phyloP scores from a whole-genome alignment of 1,284 basidiomycete species.

The Thelephora terrestris region DNA sequence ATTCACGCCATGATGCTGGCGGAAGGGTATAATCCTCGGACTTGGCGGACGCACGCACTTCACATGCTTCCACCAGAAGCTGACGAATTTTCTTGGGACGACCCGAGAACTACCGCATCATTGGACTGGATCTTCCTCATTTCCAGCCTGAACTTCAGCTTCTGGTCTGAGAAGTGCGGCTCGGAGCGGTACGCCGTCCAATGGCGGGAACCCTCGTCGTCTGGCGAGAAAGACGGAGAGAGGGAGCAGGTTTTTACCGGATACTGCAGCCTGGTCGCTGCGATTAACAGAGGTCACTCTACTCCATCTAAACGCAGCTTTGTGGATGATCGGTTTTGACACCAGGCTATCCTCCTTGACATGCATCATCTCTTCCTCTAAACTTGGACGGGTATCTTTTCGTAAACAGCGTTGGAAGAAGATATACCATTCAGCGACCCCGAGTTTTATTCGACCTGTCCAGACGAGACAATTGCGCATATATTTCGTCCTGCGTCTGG shows the following conservation, averaged over 20 bases:
- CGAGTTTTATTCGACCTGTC: constrained; percentile 67
- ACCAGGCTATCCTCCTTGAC: background rate
- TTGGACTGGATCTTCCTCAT: constrained; percentile 81
- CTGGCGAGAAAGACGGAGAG: constrained; percentile 18
- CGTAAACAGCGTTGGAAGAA: constrained; percentile 39
- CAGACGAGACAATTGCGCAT: constrained; percentile 52
- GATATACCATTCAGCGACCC: constrained; percentile 69
- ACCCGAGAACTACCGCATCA: constrained; percentile 43
- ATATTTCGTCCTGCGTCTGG: constrained; percentile 53
- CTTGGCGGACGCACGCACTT: constrained; percentile 69
- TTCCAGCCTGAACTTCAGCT: constrained; percentile 76
- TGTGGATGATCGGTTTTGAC: background rate
- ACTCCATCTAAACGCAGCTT: background rate
- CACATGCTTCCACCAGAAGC: constrained; percentile 62
- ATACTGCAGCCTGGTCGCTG: constrained; percentile 76
- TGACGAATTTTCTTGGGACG: constrained; percentile 30
- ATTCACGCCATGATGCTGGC: constrained; percentile 45
- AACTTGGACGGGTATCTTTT: constrained; percentile 10
- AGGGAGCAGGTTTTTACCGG: constrained; percentile 51
- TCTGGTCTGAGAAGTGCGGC: constrained; percentile 68
- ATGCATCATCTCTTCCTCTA: background rate
- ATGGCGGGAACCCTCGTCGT: constrained; percentile 59
- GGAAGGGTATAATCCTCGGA: constrained; percentile 62
- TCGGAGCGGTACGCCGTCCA: constrained; percentile 58
- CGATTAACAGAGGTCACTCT: constrained; percentile 55